phyloP scores from a whole-genome alignment of 331 rosid genomes.

The Arachis monticola region DNA sequence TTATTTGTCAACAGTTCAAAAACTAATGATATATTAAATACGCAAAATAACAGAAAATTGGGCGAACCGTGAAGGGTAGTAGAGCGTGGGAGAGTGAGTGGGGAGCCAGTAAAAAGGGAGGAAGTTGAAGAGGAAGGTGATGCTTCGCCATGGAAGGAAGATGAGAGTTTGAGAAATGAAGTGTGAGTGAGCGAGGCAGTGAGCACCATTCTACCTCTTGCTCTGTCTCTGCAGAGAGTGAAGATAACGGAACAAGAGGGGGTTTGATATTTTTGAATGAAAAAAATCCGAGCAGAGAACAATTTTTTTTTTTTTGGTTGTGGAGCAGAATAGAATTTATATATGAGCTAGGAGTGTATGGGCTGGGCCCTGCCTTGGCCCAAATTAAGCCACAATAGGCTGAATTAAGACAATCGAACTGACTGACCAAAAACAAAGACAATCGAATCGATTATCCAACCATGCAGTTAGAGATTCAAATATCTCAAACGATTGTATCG shows the following conservation, averaged over 20 bases:
- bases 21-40: background rate
- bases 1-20: background rate
- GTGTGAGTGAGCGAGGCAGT: slow-evolving; percentile 42
- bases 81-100: slow-evolving; percentile 45
- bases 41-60: background rate
- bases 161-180: slow-evolving; percentile 49
- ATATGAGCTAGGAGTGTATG: background rate
- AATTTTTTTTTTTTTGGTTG: background rate
- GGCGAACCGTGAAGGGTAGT: slow-evolving; percentile 41
- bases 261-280: background rate
- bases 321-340: too few species aligned
- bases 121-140: slow-evolving; percentile 44
- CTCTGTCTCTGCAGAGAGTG: background rate
- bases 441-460: too few species aligned
- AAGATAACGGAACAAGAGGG: slow-evolving; percentile 35
- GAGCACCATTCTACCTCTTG: slow-evolving; percentile 57
- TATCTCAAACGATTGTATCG: too few species aligned
- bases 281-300: background rate
- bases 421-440: too few species aligned
- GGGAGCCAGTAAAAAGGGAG: slow-evolving; percentile 42
- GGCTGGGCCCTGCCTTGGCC: background rate
- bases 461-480: too few species aligned
- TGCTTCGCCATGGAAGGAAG: slow-evolving; percentile 48
- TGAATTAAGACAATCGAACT: too few species aligned
- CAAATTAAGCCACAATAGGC: too few species aligned